These are phyloP conservation scores for Pseudocercospora pini-densiflorae DNA, from an alignment of 2,329 filamentous ascomycete genomes.

Conservation along the genomic window DNA sequence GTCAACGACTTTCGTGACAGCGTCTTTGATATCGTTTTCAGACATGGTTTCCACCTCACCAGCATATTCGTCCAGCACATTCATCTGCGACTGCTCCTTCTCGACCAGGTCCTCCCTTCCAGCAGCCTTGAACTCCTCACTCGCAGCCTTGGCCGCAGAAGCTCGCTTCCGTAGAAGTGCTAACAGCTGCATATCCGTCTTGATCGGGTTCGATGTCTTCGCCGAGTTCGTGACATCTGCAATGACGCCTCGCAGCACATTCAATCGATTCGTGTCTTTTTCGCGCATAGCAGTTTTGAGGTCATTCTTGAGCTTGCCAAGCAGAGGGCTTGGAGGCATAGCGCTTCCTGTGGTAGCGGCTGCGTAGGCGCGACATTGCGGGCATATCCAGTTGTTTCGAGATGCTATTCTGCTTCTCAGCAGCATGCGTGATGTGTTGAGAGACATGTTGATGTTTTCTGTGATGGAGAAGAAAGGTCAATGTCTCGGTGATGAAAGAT, in stretches of 20 bases:
- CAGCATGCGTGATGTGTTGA: conserved; percentile 24
- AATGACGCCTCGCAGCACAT: conserved; percentile 71
- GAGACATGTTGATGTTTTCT: conserved; percentile 24
- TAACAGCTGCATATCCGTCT: conserved; percentile 71
- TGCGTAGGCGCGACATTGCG: conserved; percentile 33
- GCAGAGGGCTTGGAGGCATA: conserved; percentile 43
- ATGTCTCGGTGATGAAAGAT: neutral
- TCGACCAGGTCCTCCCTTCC: conserved; percentile 70
- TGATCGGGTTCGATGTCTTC: conserved; percentile 72
- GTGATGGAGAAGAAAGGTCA: conserved; percentile 5
- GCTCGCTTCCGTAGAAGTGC: conserved; percentile 68
- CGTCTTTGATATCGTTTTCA: conserved; percentile 61
- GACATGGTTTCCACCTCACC: conserved; percentile 62
- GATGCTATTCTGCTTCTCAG: conserved; percentile 20
- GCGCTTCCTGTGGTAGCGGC: conserved; percentile 31
- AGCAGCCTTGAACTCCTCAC: conserved; percentile 66
- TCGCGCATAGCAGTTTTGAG: conserved; percentile 54
- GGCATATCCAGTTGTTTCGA: conserved; percentile 28
- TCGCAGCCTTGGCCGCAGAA: conserved; percentile 62
- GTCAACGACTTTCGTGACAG: conserved; percentile 59
- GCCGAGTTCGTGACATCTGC: conserved; percentile 74
- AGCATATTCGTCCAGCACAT: conserved; percentile 69
- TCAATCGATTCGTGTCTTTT: conserved; percentile 63
- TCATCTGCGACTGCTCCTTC: conserved; percentile 70
- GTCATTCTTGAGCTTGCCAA: conserved; percentile 51